phyloP scores from a whole-genome alignment of 129 eudicot genomes.

The Flaveria bidentis region DNA sequence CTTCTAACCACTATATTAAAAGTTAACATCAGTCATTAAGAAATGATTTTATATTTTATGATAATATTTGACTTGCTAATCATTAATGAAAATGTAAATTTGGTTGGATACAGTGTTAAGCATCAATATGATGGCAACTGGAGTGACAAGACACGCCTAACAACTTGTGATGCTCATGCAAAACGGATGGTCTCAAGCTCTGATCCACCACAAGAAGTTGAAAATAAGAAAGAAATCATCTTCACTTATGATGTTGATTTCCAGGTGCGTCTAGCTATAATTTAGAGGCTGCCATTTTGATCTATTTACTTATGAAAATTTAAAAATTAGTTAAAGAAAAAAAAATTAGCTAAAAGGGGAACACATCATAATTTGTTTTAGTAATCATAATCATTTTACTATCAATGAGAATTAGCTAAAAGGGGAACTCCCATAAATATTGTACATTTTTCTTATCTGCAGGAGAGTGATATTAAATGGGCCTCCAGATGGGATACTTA shows the following conservation, averaged over 20 bases:
- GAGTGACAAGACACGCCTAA: conserved; percentile 50
- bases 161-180: conserved; percentile 73
- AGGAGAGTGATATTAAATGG: conserved; percentile 67
- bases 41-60: background rate
- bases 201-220: conserved; percentile 70
- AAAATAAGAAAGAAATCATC: conserved; percentile 55
- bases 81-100: background rate
- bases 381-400: background rate
- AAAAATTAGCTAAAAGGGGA: background rate
- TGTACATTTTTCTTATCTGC: conserved; percentile 20
- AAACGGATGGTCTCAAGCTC: conserved; percentile 55
- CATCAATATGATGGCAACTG: conserved; percentile 65
- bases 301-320: background rate
- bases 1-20: background rate
- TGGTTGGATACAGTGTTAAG: conserved; percentile 47
- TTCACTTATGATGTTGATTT: conserved; percentile 68
- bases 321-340: background rate
- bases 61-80: background rate
- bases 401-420: background rate
- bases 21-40: background rate
- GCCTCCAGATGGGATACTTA: conserved; percentile 73
- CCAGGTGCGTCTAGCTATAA: conserved; percentile 39
- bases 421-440: background rate
- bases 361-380: background rate
- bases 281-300: background rate